Evolutionary conservation across 306 rosid genomes (phyloP).

Genomic region (Rubus idaeus): DNA sequence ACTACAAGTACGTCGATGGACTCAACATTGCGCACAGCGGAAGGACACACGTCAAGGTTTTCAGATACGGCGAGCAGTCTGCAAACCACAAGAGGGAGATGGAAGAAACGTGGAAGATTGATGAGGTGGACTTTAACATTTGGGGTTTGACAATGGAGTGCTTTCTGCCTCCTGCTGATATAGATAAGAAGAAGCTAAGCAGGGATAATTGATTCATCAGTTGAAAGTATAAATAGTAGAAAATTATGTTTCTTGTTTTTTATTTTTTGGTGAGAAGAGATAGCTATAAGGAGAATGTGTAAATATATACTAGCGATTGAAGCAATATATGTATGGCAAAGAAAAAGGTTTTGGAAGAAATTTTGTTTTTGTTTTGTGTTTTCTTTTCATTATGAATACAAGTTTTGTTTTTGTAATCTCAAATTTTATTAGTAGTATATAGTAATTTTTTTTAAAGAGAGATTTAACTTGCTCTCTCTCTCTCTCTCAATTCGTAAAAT

Average conservation of each 20-base stretch:
- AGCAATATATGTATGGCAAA: neutral
- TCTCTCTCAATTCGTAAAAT: too few species aligned
- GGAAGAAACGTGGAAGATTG: conserved; percentile 85
- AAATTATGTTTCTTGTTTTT: neutral
- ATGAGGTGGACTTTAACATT: conserved; percentile 73
- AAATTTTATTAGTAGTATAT: too few species aligned
- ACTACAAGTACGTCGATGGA: conserved; percentile 70
- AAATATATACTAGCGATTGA: conserved; percentile 10
- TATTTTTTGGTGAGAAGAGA: neutral
- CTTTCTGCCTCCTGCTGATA: conserved; percentile 63
- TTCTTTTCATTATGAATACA: too few species aligned
- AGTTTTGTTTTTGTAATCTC: too few species aligned
- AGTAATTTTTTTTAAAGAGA: too few species aligned
- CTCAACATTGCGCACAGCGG: conserved; percentile 89
- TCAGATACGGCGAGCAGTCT: conserved; percentile 77
- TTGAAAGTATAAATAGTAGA: conserved; percentile 10
- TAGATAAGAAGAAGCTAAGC: conserved; percentile 11
- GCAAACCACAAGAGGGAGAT: conserved; percentile 78
- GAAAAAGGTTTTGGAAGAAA: too few species aligned
- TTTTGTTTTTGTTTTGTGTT: too few species aligned
- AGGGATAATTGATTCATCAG: neutral
- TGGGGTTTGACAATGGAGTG: conserved; percentile 67
- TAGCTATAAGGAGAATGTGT: neutral
- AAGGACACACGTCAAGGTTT: conserved; percentile 58
- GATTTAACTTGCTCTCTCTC: too few species aligned